Evolutionary conservation across 495 filamentous ascomycete species (phyloP), one percentile per base, ranked within the genome.

Genomic region (Sordaria brevicollis): DNA sequence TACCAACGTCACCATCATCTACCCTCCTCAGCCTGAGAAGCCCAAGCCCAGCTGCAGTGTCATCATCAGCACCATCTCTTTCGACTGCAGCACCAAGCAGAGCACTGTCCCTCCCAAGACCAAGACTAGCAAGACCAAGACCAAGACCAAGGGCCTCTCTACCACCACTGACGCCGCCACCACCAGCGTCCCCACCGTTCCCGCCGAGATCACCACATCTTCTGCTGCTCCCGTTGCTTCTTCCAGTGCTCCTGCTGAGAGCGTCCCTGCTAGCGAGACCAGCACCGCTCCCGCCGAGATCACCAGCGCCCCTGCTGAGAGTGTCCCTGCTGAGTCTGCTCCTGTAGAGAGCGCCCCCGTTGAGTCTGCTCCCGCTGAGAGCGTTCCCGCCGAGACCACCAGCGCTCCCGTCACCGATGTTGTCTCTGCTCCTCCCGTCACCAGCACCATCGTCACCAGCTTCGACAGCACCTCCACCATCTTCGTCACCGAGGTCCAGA

Each of bases 21-120:
- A 92, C 74, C 91, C 91, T 17, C 74, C 81, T 8, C 80, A 89
- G 77, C 81, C 83, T 71, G 77, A 82, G 57, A 75, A 81, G 74
- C 77, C 78, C 5, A 87, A 85, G 80, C 74, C 77, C 41, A 81
- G 74, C 70, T 94, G 93, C 81, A 85, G 84, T 68, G 84, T 97
- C 74, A 88, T 88, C 71, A 88, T 97, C 73, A 90, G 92, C 82
- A 86, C 80, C 72, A 88, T 97, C 76, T 87, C 84, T 74, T 97
- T 96, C 76, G 87, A 94, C 82, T 97, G 94, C 85, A 84, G 82
- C 70, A 83, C 85, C 41, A 81, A 83, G 19, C 84, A 76, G 68
- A 77, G 79, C 67, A 73, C 77, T 35, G 77, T 75, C 69, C 70
- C 79, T 57, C 70, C 72, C 70, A 76, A 77, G 70, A 75, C 78